Conservation (phyloP, 495 filamentous ascomycete genomes). For the Penicillium canescens region DNA sequence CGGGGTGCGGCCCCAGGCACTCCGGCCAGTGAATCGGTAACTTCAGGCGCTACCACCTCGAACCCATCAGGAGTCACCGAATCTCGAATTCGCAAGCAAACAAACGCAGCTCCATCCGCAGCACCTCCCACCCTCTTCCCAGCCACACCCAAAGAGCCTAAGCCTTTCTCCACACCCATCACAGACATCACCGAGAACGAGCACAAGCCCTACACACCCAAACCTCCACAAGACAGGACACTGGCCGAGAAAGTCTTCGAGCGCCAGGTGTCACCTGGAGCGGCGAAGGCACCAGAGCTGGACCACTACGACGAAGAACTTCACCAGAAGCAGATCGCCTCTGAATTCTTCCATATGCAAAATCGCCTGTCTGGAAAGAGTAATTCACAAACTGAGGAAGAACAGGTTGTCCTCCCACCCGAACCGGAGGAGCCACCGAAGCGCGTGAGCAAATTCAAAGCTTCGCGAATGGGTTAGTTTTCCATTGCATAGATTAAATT, state of each 20-base stretch:
- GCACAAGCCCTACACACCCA: conserved; percentile 19
- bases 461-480: conserved; percentile 64
- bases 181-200: conserved; percentile 25
- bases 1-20: conserved; percentile 15
- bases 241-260: conserved; percentile 64
- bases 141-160: conserved; percentile 42
- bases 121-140: conserved; percentile 40
- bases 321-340: conserved; percentile 72
- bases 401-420: conserved; percentile 60
- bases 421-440: conserved; percentile 62
- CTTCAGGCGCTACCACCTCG: conserved; percentile 3
- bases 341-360: conserved; percentile 76
- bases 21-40: conserved; percentile 8
- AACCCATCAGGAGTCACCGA: conserved; percentile 15
- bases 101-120: conserved; percentile 18
- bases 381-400: conserved; percentile 63
- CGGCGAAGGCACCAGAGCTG: conserved; percentile 48
- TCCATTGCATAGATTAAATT: background rate
- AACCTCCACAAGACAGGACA: conserved; percentile 57
- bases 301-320: conserved; percentile 75
- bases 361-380: conserved; percentile 81
- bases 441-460: conserved; percentile 86
- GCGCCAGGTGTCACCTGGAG: conserved; percentile 39
- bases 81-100: conserved; percentile 16
- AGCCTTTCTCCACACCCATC: conserved; percentile 48